phyloP scores from a whole-genome alignment of 2,329 filamentous ascomycete species.

The Thermomyces lanuginosus region DNA sequence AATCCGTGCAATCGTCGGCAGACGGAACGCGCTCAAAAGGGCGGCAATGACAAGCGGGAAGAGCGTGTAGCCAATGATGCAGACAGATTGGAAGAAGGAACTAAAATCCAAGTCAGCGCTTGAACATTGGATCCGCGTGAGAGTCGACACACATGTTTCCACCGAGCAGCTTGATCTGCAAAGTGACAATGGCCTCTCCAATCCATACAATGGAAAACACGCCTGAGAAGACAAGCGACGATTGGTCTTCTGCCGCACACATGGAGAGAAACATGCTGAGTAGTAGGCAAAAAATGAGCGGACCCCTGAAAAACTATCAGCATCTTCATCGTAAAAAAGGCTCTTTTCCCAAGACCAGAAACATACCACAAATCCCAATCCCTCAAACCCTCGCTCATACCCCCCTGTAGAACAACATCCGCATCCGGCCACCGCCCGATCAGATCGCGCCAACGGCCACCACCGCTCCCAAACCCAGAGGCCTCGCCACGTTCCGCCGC shows the following conservation, averaged over 20 bases:
- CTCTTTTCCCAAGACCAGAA: no score
- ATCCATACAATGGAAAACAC: conserved; percentile 97
- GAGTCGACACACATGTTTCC: conserved; percentile 71
- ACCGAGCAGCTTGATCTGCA: conserved; percentile 91
- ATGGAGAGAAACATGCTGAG: conserved; percentile 78
- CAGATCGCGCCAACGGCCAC: conserved; percentile 36
- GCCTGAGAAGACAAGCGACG: conserved; percentile 79
- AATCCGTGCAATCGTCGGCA: conserved; percentile 68
- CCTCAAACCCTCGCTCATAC: conserved; percentile 74
- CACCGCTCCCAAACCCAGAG: conserved; percentile 28
- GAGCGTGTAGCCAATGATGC: conserved; percentile 94
- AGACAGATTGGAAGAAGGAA: conserved; percentile 93
- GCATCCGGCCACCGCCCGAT: conserved; percentile 52
- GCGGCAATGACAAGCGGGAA: conserved; percentile 93
- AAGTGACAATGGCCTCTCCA: conserved; percentile 87
- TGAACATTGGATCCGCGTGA: conserved; percentile 1
- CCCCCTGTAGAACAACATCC: conserved; percentile 47
- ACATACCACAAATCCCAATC: conserved; percentile 88
- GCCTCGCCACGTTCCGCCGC: conserved; percentile 43
- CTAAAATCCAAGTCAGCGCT: conserved; percentile 32
- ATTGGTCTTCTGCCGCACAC: conserved; percentile 61
- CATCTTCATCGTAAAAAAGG: not conserved
- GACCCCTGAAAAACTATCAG: conserved; percentile 44
- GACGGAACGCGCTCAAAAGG: conserved; percentile 64
- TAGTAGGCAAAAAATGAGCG: conserved; percentile 80